Percentiles rank a stretch among this genome's conserved stretches.
Evolutionary conservation across 164 flowering plant genomes (phyloP).

Genomic region (Annona cherimola): DNA sequence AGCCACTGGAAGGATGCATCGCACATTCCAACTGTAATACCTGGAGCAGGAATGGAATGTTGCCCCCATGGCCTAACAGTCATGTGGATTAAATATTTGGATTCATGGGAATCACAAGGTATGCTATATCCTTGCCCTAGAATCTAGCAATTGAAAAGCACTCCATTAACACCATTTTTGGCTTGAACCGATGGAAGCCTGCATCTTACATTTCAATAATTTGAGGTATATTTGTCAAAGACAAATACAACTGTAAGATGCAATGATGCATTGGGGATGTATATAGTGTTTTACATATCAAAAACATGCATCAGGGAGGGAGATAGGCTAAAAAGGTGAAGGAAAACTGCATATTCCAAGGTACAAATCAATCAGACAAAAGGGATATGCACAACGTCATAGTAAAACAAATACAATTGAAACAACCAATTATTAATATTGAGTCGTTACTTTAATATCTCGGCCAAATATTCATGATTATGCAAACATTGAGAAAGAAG

Average conservation of each 20-base stretch:
- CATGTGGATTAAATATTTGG: background rate
- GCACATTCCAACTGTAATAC: background rate
- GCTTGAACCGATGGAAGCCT: background rate
- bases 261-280: too few species aligned
- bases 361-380: too few species aligned
- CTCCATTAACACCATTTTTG: background rate
- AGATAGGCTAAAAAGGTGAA: too few species aligned
- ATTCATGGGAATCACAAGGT: too few species aligned
- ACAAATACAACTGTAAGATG: background rate
- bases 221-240: background rate
- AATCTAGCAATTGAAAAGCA: background rate
- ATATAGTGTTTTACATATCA: too few species aligned
- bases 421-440: too few species aligned
- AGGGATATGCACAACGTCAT: too few species aligned
- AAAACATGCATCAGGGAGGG: too few species aligned
- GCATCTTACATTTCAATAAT: background rate
- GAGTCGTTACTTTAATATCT: too few species aligned
- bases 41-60: background rate
- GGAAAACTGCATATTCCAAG: too few species aligned
- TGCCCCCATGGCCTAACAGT: background rate
- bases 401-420: too few species aligned
- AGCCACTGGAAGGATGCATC: background rate
- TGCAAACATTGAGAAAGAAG: background rate
- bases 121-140: background rate
- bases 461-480: too few species aligned